These are phyloP conservation scores for Vanrija sp. DNA, from an alignment of 1,284 basidiomycete genomes.

Conservation along the genomic window DNA sequence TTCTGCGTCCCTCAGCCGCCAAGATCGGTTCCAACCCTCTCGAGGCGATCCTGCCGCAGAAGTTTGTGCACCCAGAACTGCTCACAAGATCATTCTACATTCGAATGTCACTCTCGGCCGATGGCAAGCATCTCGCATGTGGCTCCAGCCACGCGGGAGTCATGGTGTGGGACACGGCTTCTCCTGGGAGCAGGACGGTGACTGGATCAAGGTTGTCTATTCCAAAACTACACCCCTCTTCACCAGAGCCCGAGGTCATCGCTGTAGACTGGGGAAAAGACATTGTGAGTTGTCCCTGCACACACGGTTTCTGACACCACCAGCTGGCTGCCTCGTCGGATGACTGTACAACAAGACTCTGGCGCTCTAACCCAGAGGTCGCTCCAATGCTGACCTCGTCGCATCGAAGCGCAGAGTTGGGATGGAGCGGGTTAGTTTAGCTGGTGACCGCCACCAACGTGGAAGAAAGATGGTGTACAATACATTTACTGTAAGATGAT, in stretches of 20 bases:
- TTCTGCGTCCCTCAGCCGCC: constrained; percentile 32
- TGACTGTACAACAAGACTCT: constrained; percentile 41
- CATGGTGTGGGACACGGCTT: constrained; percentile 40
- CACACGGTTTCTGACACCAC: background rate
- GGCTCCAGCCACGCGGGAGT: constrained; percentile 40
- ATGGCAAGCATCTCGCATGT: constrained; percentile 40
- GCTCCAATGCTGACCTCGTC: background rate
- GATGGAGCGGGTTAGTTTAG: constrained; percentile 1
- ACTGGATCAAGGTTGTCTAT: background rate
- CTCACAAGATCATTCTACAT: constrained; percentile 42
- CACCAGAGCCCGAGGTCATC: constrained; percentile 29
- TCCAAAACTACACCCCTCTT: background rate
- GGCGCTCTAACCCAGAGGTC: constrained; percentile 33
- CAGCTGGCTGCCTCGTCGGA: constrained; percentile 44
- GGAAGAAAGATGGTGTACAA: background rate
- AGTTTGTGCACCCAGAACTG: constrained; percentile 41
- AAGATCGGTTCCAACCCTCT: background rate
- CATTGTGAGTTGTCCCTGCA: constrained; percentile 30
- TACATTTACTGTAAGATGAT: background rate
- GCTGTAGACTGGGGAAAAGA: constrained; percentile 47
- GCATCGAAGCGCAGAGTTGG: background rate
- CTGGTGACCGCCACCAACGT: background rate
- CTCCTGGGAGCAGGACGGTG: background rate
- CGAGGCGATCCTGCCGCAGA: constrained; percentile 26
- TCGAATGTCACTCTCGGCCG: constrained; percentile 38